Evolutionary conservation across 2,329 filamentous ascomycete genomes (phyloP), one percentile per base, ranked within the genome.

Genomic region (Stagonosporopsis chrysanthemi): DNA sequence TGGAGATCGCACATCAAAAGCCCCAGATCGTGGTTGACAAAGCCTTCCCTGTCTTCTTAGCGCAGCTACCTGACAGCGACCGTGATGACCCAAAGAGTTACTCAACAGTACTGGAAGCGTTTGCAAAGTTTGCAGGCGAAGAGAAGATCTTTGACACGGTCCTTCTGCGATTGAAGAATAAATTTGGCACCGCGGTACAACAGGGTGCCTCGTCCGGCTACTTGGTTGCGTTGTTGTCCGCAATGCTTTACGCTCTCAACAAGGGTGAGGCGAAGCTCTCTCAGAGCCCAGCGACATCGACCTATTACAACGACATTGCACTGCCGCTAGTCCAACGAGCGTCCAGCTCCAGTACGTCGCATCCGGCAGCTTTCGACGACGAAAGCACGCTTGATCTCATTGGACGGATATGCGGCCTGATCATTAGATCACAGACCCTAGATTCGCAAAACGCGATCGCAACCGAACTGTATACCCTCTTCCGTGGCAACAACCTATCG

Each of bases 1-100:
- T 85, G 4, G 82, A 86, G 31, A 82, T 89, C 39, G 87, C 87
- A 6, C 83, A 83, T 58, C 81, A 86, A 57, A 87, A 86, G 64
- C 85, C 87, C 17, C 81, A 83, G 43, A 75, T 87, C 11, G 84
- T 90, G 26, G 83, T 88, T 65, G 83, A 88, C 43, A 86, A 86
- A 54, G 86, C 86, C 0, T 86, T 90, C 65, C 87, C 87, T 24
- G 84, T 84, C 5, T 88, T 90, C 68, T 82, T 89, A 73, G 86
- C 86, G 3, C 83, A 84, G 36, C 74, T 90, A 3, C 88, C 87
- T 1, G 86, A 87, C 58, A 77, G 76, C 2, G 83, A 83, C 54
- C 74, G 77, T n/a, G 79, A 81, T 17, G 75, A 76, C 3, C 73
- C 78, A 9, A 67, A 66, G 6, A 71, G 73, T 6, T 88, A 88